Conservation (phyloP, 352 stramenopile species). For the Thraustotheca clavata region DNA sequence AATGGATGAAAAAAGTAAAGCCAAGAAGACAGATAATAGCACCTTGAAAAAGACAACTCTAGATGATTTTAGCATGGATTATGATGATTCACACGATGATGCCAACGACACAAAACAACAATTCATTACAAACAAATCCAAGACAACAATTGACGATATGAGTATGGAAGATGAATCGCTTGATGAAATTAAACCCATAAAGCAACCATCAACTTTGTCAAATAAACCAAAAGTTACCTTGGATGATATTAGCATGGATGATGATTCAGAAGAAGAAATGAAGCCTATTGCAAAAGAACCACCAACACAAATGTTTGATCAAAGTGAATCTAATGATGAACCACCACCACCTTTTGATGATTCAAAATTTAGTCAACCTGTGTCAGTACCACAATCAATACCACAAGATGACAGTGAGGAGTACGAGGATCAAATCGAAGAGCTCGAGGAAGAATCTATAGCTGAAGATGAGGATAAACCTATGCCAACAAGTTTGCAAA, state of each 20-base stretch:
- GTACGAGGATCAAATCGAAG: constrained; percentile 22
- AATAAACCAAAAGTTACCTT: not conserved
- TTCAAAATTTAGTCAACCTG: not conserved
- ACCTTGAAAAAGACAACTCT: not conserved
- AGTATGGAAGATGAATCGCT: not conserved
- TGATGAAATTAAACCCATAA: not conserved
- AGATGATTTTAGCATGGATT: constrained; percentile 13
- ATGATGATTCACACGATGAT: too few relatives aligned
- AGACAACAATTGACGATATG: too few relatives aligned
- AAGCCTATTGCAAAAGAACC: not conserved
- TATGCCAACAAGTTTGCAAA: too few relatives aligned
- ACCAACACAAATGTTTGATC: constrained; percentile 13
- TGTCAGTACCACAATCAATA: not conserved
- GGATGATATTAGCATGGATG: constrained; percentile 13
- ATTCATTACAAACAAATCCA: too few relatives aligned
- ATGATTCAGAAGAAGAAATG: not conserved
- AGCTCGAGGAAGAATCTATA: constrained; percentile 44
- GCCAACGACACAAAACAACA: too few relatives aligned
- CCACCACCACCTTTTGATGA: constrained; percentile 20
- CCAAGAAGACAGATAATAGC: not conserved
- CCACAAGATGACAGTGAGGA: not conserved
- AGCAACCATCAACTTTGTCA: not conserved
- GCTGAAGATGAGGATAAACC: not conserved
- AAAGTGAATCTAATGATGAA: constrained; percentile 18
- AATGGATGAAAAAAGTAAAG: constrained; percentile 32